Evolutionary conservation across 441 rosid species (phyloP).

Genomic region (Isatis lusitanica): DNA sequence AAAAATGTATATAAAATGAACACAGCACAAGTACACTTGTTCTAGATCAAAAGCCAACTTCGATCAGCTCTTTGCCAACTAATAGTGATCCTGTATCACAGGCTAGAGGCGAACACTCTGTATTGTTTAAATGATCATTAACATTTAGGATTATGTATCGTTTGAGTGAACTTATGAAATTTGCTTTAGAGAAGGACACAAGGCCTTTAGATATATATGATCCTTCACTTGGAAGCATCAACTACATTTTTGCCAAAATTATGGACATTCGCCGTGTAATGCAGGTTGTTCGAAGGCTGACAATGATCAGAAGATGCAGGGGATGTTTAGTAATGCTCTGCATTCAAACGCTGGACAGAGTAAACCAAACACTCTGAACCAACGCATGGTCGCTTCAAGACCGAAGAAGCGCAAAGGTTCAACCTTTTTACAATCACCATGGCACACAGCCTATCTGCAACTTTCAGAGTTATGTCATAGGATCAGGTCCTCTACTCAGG

Average conservation of each 20-base stretch:
- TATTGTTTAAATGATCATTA: neutral
- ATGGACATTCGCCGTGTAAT: neutral
- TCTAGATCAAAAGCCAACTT: neutral
- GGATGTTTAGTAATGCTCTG: neutral
- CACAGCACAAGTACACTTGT: neutral
- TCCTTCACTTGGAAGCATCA: neutral
- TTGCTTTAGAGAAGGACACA: neutral
- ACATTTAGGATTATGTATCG: neutral
- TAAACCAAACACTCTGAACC: neutral
- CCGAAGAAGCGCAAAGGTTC: slow-evolving; percentile 23
- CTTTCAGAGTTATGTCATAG: neutral
- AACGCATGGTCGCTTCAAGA: slow-evolving; percentile 8
- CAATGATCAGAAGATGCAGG: neutral
- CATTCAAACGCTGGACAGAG: neutral
- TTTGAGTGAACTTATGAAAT: neutral
- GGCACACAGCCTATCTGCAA: slow-evolving; percentile 9
- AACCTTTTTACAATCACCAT: slow-evolving; percentile 19
- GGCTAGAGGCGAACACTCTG: neutral
- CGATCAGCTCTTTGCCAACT: neutral
- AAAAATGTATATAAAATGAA: neutral
- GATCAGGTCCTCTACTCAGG: slow-evolving; percentile 1
- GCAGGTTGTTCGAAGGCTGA: neutral
- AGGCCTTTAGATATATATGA: neutral
- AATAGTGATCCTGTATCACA: neutral
- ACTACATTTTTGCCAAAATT: neutral